These are phyloP conservation scores for Chrysanthemum makinoi DNA, from an alignment of 129 eudicot species.

Conservation along the genomic window DNA sequence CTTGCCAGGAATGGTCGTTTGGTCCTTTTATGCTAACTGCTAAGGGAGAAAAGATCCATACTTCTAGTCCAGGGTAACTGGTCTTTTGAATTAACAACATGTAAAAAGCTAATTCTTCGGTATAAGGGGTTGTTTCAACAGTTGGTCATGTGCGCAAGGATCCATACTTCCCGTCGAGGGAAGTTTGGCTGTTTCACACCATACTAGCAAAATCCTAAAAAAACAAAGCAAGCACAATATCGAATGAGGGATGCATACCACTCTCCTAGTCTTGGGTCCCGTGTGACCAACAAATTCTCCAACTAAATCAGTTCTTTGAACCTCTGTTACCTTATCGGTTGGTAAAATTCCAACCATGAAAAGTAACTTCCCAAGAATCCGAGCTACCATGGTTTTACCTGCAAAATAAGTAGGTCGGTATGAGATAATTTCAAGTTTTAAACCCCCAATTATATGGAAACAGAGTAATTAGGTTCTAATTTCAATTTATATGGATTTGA, in stretches of 20 bases:
- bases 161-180: conserved; percentile 15
- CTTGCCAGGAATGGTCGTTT: no score
- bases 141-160: neutral
- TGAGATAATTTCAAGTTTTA: neutral
- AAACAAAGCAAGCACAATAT: neutral
- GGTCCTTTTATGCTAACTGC: no score
- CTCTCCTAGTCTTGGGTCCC: conserved; percentile 85
- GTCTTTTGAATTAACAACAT: no score
- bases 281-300: conserved; percentile 97
- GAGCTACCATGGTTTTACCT: conserved; percentile 97
- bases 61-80: no score
- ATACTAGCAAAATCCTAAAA: neutral
- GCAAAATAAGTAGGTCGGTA: conserved; percentile 7
- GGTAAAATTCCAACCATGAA: conserved; percentile 50
- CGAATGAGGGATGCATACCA: conserved; percentile 45
- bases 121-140: neutral
- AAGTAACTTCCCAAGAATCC: conserved; percentile 70
- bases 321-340: conserved; percentile 83
- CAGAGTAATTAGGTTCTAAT: no score
- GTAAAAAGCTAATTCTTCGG: neutral
- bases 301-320: conserved; percentile 89
- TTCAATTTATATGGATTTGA: no score
- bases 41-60: no score
- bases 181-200: conserved; percentile 18
- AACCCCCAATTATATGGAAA: neutral